Conservation (phyloP, 116 monocot genomes). For the Zostera marina region DNA sequence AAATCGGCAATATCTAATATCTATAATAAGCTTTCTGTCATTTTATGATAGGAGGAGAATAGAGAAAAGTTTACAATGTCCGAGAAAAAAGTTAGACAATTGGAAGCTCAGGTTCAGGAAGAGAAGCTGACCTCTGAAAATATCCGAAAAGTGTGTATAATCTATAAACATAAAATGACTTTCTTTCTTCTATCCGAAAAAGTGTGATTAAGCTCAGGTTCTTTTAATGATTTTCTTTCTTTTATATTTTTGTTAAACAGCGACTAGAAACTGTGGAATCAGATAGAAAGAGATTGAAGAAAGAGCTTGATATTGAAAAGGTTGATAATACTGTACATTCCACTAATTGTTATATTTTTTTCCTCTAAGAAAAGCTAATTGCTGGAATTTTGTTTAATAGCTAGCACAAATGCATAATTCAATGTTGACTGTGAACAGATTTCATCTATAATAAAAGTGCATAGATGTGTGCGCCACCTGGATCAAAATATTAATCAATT, state of each 20-base stretch:
- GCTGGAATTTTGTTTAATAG: neutral
- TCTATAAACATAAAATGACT: neutral
- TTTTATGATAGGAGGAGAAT: slow-evolving; percentile 50
- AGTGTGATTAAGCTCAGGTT: neutral
- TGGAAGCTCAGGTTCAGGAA: slow-evolving; percentile 71
- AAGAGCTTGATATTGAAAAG: slow-evolving; percentile 85
- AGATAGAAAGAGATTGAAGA: slow-evolving; percentile 46
- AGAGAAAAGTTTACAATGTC: slow-evolving; percentile 67
- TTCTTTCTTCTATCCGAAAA: neutral
- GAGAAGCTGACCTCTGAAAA: slow-evolving; percentile 39
- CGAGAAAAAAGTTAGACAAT: slow-evolving; percentile 73
- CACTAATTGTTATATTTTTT: neutral
- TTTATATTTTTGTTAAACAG: slow-evolving; percentile 31
- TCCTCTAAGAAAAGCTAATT: no score
- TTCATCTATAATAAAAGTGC: neutral
- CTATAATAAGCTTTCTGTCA: neutral
- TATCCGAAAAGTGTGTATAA: slow-evolving; percentile 35
- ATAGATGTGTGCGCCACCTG: neutral
- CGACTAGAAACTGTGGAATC: slow-evolving; percentile 41
- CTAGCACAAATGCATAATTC: no score
- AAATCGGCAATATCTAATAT: no score
- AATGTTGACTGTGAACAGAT: no score
- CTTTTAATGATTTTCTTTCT: slow-evolving; percentile 3
- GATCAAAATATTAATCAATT: no score
- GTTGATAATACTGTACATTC: slow-evolving; percentile 23